Evolutionary conservation across 225 moss, liverwort and hornwort genomes (phyloP), one percentile per base, ranked within the genome.

Genomic region (Ulota crispa): DNA sequence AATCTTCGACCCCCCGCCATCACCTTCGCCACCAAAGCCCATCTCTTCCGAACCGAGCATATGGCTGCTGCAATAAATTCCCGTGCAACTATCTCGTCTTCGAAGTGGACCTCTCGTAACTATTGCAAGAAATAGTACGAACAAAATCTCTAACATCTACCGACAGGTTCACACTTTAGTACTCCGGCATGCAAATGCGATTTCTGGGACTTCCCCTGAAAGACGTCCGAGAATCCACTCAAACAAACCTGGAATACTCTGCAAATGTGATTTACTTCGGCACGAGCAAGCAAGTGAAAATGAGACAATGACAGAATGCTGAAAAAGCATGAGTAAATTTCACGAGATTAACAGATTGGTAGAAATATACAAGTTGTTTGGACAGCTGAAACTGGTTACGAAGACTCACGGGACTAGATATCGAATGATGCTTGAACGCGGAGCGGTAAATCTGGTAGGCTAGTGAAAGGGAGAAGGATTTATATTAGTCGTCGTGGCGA

Each of bases 1-100:
- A 3, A 86, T 80, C 63, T 84, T 87, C 30, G 83, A 81, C 34
- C 61, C 30, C 11, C 83, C 81, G 54, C 87, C 87, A 36, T 87
- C 73, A 9, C 87, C 83, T 62, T 87, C 81, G 36, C 69, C 82
- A 50, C 64, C 57, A 37, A 30, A 64, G 4, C 23, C 57, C 86
- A 86, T 83, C 56, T 55, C 69, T 42, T 32, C 10, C 16, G 19
- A 18, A 50, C 41, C 41, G 8, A 60, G 28, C 43, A 27, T 60
- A 0, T 18, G 70, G 70, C 8, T 56, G 32, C 6, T n/a, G 57
- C 73, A 26, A 11, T 32, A 66, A 16, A 34, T 57, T 32, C 24
- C n/a, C 11, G 6, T 37, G 14, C 6, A 32, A 64, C 3, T 13
- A 19, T 21, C 52, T 52, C 52, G 7, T 8, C 8, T 54, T 7